Evolutionary conservation across 257 asterid species (phyloP).

Genomic region (Solanum gandarillasii): DNA sequence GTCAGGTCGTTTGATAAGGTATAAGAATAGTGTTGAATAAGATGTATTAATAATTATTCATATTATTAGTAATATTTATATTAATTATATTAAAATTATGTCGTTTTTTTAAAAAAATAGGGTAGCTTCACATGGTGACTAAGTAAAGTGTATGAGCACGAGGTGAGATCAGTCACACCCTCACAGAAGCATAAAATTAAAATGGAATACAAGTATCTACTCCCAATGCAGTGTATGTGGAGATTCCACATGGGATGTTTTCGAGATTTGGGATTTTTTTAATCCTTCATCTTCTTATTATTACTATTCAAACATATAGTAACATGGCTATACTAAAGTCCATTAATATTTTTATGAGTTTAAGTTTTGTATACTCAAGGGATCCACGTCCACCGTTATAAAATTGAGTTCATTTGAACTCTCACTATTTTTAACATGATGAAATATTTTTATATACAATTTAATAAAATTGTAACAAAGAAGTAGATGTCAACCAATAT

Average conservation of each 20-base stretch:
- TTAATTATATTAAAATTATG: background rate
- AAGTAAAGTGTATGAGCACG: background rate
- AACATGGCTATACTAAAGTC: background rate
- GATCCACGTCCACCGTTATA: background rate
- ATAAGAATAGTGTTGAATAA: too few species aligned
- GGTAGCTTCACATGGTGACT: background rate
- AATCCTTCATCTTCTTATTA: background rate
- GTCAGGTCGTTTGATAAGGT: background rate
- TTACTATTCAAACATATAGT: background rate
- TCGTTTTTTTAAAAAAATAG: background rate
- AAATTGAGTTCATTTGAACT: background rate
- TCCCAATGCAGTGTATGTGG: background rate
- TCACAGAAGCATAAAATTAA: background rate
- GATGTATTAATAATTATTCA: background rate
- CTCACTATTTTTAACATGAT: background rate
- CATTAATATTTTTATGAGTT: background rate
- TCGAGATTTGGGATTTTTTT: background rate
- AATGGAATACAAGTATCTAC: background rate
- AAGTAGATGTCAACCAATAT: background rate
- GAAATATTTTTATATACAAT: background rate
- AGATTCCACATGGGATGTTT: constrained; percentile 1
- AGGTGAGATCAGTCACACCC: background rate
- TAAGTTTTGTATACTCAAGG: background rate
- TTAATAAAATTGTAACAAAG: background rate
- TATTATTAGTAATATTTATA: background rate